phyloP scores from a whole-genome alignment of 129 eudicot species.

The Erigeron canadensis region DNA sequence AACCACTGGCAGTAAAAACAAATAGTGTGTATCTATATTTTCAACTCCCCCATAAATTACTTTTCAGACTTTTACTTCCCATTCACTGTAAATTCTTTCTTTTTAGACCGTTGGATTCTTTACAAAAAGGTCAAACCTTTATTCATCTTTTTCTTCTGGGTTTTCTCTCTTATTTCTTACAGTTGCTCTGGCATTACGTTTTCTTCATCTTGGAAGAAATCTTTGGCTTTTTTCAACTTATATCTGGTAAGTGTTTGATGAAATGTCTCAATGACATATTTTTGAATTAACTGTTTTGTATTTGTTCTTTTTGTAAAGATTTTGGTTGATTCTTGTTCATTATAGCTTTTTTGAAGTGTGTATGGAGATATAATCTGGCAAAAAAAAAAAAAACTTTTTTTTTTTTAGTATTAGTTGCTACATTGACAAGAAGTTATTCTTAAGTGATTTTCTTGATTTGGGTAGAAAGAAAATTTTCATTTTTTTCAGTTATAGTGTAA shows the following conservation, averaged over 20 bases:
- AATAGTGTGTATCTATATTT: neutral
- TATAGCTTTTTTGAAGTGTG: neutral
- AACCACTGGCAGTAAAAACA: no score
- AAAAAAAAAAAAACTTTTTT: no score
- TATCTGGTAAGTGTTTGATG: constrained; percentile 25
- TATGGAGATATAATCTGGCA: neutral
- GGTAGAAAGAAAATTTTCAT: no score
- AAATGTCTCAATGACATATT: neutral
- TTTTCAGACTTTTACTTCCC: neutral
- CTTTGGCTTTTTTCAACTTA: constrained; percentile 8
- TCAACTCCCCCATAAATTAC: constrained; percentile 2
- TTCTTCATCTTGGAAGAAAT: constrained; percentile 14
- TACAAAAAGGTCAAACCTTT: neutral
- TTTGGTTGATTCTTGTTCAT: neutral
- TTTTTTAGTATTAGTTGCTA: no score
- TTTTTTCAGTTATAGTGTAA: no score
- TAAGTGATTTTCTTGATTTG: no score
- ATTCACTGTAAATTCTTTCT: neutral
- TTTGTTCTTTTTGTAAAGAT: neutral
- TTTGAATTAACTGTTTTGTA: neutral
- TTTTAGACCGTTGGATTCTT: neutral
- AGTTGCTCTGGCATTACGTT: neutral
- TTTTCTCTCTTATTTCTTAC: neutral
- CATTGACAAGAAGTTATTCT: no score
- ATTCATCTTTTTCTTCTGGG: neutral